Evolutionary conservation across 441 rosid species (phyloP).

Genomic region (Sinapis alba): DNA sequence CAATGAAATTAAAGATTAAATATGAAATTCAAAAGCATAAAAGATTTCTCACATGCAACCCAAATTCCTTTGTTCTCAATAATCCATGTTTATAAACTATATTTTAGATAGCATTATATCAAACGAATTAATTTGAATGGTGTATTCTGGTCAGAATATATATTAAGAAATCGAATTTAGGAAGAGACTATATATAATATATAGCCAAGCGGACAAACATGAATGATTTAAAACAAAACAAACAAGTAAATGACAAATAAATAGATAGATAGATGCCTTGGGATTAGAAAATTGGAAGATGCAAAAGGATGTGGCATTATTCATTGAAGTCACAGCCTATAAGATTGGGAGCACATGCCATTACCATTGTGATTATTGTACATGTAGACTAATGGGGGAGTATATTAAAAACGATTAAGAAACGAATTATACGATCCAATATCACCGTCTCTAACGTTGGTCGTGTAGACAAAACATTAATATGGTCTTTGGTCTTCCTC

Average conservation of each 20-base stretch:
- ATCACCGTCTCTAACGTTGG: constrained; percentile 41
- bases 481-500: constrained; percentile 29
- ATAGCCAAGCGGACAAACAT: constrained; percentile 16
- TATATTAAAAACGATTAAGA: constrained; percentile 11
- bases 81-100: constrained; percentile 20
- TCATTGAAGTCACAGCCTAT: constrained; percentile 38
- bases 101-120: background rate
- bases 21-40: constrained; percentile 33
- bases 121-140: constrained; percentile 2
- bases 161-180: constrained; percentile 6
- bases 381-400: constrained; percentile 27
- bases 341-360: constrained; percentile 9
- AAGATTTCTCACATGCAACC: constrained; percentile 43
- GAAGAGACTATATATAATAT: constrained; percentile 5
- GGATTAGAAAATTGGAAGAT: constrained; percentile 20
- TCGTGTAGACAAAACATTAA: constrained; percentile 34
- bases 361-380: constrained; percentile 29
- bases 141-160: constrained; percentile 32
- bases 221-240: background rate
- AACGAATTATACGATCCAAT: constrained; percentile 29
- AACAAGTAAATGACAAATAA: background rate
- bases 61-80: constrained; percentile 43
- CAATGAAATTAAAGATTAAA: constrained; percentile 37
- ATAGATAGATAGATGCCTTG: constrained; percentile 23
- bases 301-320: constrained; percentile 11